Conservation (phyloP, 208 protist genomes). For the Plasmodiophora brassicae region DNA sequence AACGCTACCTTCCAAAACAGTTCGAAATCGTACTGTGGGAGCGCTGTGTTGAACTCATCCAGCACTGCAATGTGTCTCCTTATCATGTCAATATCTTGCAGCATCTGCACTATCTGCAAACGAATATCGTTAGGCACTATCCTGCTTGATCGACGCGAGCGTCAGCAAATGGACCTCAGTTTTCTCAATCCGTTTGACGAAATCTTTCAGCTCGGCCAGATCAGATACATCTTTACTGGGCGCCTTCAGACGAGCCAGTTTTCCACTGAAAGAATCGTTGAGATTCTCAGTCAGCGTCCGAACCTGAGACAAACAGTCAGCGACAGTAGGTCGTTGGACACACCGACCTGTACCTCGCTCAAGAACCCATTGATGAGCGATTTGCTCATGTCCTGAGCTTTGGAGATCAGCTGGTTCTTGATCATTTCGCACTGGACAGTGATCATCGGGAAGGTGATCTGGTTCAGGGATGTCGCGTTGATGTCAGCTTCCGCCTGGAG, state of each 20-base stretch:
- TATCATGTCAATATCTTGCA: not conserved
- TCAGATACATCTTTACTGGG: not conserved
- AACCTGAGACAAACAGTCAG: not conserved
- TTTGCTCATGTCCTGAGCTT: not conserved
- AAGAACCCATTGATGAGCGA: not conserved
- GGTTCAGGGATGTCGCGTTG: not conserved
- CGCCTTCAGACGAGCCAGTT: not conserved
- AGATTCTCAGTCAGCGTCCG: not conserved
- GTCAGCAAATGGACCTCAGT: not conserved
- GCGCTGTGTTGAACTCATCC: not conserved
- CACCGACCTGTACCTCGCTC: not conserved
- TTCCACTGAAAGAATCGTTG: not conserved
- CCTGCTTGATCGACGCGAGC: too few species aligned
- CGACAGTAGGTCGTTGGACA: not conserved
- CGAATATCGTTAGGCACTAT: not conserved
- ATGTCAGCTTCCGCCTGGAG: not conserved
- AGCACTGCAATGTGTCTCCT: not conserved
- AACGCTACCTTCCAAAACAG: slow-evolving; percentile 26
- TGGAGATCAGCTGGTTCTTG: not conserved
- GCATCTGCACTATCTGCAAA: slow-evolving; percentile 7
- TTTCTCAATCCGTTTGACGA: slow-evolving; percentile 29
- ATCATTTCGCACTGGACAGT: slow-evolving; percentile 17
- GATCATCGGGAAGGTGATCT: not conserved
- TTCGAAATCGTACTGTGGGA: slow-evolving; percentile 4
- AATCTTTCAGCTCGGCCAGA: slow-evolving; percentile 18